Conservation (phyloP, 106 monocot genomes). For the Ottelia alismoides region DNA sequence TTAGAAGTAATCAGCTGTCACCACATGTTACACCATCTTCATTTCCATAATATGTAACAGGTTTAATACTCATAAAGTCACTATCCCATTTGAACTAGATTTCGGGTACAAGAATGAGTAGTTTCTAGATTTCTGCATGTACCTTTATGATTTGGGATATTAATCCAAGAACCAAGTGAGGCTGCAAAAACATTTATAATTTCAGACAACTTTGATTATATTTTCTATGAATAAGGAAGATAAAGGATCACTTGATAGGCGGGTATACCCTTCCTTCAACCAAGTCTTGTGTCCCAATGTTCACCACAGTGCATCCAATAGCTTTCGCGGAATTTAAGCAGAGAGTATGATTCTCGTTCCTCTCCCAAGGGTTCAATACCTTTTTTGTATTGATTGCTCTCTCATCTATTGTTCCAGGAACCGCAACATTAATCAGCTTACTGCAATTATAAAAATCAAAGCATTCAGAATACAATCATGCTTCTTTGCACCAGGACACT, state of each 20-base stretch:
- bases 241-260: too few species aligned
- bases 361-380: constrained; percentile 83
- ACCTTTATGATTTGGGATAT: constrained; percentile 99
- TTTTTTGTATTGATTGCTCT: constrained; percentile 84
- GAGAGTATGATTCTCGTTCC: constrained; percentile 92
- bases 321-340: constrained; percentile 96
- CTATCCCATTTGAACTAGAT: background rate
- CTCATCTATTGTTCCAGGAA: constrained; percentile 93
- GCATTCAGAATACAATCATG: too few species aligned
- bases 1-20: too few species aligned
- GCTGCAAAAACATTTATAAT: constrained; percentile 50
- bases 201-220: too few species aligned
- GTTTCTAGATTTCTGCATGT: too few species aligned
- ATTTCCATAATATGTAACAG: too few species aligned
- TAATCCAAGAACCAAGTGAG: constrained; percentile 84
- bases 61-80: background rate
- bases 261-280: constrained; percentile 93
- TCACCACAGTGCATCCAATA: constrained; percentile 92
- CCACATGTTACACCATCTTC: too few species aligned
- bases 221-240: too few species aligned
- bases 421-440: constrained; percentile 92
- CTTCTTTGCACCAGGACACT: too few species aligned
- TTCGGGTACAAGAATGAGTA: too few species aligned
- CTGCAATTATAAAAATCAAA: constrained; percentile 21
- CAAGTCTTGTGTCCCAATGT: constrained; percentile 90